phyloP scores from a whole-genome alignment of 2,329 filamentous ascomycete genomes.

The Claviceps cyperi region DNA sequence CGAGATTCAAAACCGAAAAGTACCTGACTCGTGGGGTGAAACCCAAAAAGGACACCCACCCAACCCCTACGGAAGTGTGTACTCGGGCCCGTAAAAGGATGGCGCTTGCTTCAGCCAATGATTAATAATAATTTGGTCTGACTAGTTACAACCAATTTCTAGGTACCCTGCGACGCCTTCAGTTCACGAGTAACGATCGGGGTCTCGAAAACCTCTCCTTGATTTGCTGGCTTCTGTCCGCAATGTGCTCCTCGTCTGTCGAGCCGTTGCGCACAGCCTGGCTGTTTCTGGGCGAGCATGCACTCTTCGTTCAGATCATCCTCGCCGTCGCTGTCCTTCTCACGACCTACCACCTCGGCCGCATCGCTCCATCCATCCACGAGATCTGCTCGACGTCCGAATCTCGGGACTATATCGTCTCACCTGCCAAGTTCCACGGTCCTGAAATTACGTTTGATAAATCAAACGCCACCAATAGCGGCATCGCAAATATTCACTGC shows the following conservation, averaged over 20 bases:
- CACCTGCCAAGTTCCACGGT: constrained; percentile 42
- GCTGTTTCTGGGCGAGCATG: constrained; percentile 2
- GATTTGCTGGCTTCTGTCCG: not conserved
- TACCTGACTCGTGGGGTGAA: no score
- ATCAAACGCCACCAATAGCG: constrained; percentile 49
- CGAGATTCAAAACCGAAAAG: no score
- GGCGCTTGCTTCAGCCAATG: no score
- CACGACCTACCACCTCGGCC: constrained; percentile 18
- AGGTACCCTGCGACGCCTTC: no score
- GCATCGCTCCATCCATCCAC: constrained; percentile 9
- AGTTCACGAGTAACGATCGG: no score
- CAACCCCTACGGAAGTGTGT: no score
- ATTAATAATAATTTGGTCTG: no score
- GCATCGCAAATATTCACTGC: constrained; percentile 60
- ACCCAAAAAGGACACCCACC: no score
- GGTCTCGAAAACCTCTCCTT: not conserved
- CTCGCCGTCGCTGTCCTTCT: constrained; percentile 11
- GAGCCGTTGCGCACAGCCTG: constrained; percentile 4
- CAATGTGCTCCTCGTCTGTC: not conserved
- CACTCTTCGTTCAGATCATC: constrained; percentile 13
- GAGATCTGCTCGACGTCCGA: constrained; percentile 17
- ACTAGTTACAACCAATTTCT: no score
- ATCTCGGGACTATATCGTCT: constrained; percentile 44
- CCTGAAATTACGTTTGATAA: constrained; percentile 42
- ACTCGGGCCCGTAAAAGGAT: no score